Evolutionary conservation across 2,329 filamentous ascomycete species (phyloP).

Genomic region (Cryphonectria naterciae): DNA sequence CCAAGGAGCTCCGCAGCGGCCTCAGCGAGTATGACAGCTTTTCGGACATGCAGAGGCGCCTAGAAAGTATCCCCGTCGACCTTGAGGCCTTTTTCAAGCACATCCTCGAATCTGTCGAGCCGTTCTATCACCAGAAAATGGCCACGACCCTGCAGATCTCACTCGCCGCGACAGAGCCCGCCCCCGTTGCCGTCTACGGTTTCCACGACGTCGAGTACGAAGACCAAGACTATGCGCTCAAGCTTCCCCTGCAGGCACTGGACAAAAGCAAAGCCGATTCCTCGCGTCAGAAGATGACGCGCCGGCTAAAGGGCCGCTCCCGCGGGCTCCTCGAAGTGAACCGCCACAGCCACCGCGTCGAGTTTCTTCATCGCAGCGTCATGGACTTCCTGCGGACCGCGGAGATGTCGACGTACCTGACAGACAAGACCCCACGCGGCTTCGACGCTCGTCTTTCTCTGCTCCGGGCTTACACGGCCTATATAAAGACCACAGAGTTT

Average conservation of each 20-base stretch:
- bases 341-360: no score
- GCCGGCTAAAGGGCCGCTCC: no score
- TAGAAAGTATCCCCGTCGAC: neutral
- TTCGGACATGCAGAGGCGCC: neutral
- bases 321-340: no score
- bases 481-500: no score
- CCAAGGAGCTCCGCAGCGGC: neutral
- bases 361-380: no score
- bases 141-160: neutral
- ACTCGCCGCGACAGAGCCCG: neutral
- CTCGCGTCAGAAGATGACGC: no score
- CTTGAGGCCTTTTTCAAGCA: constrained; percentile 3
- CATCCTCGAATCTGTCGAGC: constrained; percentile 8
- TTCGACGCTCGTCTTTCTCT: no score
- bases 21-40: constrained; percentile 13
- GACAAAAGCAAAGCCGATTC: no score
- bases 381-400: no score
- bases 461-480: no score
- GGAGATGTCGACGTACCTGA: no score
- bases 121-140: constrained; percentile 13
- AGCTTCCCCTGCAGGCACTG: neutral
- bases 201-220: neutral
- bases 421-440: no score
- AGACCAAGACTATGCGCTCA: constrained; percentile 4
- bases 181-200: neutral